Percentiles rank a stretch among this genome's conserved stretches.
These are phyloP conservation scores for Heterobasidion parviporum DNA, from an alignment of 1,284 basidiomycete species.

Conservation along the genomic window DNA sequence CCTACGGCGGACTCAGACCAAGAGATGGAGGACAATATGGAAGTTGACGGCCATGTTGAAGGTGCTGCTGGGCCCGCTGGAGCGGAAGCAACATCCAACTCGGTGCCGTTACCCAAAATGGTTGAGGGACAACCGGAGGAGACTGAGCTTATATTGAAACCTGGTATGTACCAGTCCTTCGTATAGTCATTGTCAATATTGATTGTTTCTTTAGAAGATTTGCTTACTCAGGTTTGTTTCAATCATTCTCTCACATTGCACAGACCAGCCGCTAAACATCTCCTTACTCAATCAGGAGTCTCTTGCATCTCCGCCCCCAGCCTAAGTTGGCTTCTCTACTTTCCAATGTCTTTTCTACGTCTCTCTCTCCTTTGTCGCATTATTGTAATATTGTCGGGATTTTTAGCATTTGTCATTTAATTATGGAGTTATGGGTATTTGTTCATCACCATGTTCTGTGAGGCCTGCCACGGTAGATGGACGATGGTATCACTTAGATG, in stretches of 20 bases:
- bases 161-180: slow-evolving; percentile 31
- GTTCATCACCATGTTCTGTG: too few relatives aligned
- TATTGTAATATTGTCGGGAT: slow-evolving; percentile 1
- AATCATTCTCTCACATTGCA: not conserved
- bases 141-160: slow-evolving; percentile 57
- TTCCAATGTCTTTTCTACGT: slow-evolving; percentile 5
- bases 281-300: slow-evolving; percentile 35
- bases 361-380: slow-evolving; percentile 9
- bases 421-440: too few relatives aligned
- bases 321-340: slow-evolving; percentile 21
- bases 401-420: not conserved
- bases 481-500: not conserved
- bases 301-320: slow-evolving; percentile 50
- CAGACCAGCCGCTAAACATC: not conserved
- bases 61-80: not conserved
- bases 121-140: slow-evolving; percentile 40
- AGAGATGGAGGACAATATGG: too few relatives aligned
- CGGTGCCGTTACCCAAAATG: not conserved
- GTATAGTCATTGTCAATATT: slow-evolving; percentile 1
- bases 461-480: not conserved
- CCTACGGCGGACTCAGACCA: not conserved
- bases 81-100: not conserved
- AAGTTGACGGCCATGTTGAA: too few relatives aligned
- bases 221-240: slow-evolving; percentile 48
- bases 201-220: slow-evolving; percentile 33